Percentiles rank a stretch among this genome's conserved stretches.
Evolutionary conservation across 768 basidiomycete species (phyloP).

Genomic region (Mycena maculata): DNA sequence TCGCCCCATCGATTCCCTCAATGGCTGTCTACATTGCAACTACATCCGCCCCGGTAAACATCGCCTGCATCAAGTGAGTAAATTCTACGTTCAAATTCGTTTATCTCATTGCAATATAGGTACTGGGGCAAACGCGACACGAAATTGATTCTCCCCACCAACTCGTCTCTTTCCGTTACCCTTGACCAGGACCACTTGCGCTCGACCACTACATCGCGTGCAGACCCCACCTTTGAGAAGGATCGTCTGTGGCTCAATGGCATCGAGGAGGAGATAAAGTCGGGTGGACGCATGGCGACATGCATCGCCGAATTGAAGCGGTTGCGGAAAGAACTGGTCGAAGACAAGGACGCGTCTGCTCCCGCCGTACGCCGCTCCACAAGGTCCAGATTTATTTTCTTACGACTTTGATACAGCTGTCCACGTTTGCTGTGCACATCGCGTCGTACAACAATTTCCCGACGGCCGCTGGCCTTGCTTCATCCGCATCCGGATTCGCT

Average conservation of each 20-base stretch:
- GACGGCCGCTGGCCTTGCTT: conserved; percentile 97
- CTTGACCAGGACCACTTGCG: conserved; percentile 96
- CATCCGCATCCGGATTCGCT: conserved; percentile 96
- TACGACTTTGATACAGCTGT: conserved; percentile 56
- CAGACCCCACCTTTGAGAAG: conserved; percentile 75
- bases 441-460: conserved; percentile 99
- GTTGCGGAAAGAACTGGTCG: conserved; percentile 75
- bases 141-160: conserved; percentile 94
- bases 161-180: conserved; percentile 98
- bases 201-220: conserved; percentile 92
- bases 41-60: conserved; percentile 94
- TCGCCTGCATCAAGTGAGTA: conserved; percentile 94
- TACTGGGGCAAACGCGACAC: conserved; percentile 99
- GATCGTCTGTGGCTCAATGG: conserved; percentile 97
- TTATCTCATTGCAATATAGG: conserved; percentile 51
- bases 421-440: conserved; percentile 83
- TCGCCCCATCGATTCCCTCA: conserved; percentile 33
- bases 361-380: conserved; percentile 66
- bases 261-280: conserved; percentile 88
- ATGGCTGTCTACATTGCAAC: conserved; percentile 86
- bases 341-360: conserved; percentile 71
- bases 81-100: conserved; percentile 20
- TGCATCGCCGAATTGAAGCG: conserved; percentile 91
- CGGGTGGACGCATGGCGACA: conserved; percentile 79
- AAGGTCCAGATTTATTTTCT: neutral